phyloP scores from a whole-genome alignment of 2,329 filamentous ascomycete genomes.

The Scolecobasidium constrictum region DNA sequence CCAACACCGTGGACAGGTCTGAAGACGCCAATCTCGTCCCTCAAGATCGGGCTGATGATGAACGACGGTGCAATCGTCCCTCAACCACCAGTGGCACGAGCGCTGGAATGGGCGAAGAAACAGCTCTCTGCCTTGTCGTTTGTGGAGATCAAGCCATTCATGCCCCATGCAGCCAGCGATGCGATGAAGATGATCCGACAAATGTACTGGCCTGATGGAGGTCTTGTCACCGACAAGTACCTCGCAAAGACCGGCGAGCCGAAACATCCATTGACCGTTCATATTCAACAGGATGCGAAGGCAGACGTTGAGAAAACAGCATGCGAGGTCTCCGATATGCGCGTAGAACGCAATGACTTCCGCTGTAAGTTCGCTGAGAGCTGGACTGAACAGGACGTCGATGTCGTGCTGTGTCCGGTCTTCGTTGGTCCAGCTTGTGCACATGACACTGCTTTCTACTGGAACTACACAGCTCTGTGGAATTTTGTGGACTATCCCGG shows the following conservation, averaged over 20 bases:
- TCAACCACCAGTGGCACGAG: conserved; percentile 13
- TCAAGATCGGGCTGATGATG: conserved; percentile 15
- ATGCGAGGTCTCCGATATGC: conserved; percentile 31
- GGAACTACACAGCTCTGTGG: conserved; percentile 57
- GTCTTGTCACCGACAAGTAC: conserved; percentile 37
- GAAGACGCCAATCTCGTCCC: conserved; percentile 22
- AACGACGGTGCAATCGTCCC: conserved; percentile 14
- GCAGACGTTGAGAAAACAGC: conserved; percentile 32
- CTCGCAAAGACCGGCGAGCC: conserved; percentile 47
- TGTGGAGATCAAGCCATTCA: conserved; percentile 42
- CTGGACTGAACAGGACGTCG: conserved; percentile 38
- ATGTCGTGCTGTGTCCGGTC: conserved; percentile 50
- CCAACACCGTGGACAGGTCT: conserved; percentile 42
- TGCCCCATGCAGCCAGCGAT: conserved; percentile 36
- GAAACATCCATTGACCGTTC: conserved; percentile 44
- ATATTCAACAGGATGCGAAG: conserved; percentile 46
- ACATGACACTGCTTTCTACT: conserved; percentile 43
- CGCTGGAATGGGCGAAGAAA: no score
- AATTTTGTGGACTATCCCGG: conserved; percentile 59
- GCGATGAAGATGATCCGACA: conserved; percentile 35
- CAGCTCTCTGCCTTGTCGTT: no score
- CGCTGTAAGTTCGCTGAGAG: conserved; percentile 31
- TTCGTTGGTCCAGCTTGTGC: conserved; percentile 41
- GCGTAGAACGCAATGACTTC: conserved; percentile 31
- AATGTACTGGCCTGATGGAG: conserved; percentile 52